Conservation (phyloP, 2,329 filamentous ascomycete species). For the Talaromyces sp. region DNA sequence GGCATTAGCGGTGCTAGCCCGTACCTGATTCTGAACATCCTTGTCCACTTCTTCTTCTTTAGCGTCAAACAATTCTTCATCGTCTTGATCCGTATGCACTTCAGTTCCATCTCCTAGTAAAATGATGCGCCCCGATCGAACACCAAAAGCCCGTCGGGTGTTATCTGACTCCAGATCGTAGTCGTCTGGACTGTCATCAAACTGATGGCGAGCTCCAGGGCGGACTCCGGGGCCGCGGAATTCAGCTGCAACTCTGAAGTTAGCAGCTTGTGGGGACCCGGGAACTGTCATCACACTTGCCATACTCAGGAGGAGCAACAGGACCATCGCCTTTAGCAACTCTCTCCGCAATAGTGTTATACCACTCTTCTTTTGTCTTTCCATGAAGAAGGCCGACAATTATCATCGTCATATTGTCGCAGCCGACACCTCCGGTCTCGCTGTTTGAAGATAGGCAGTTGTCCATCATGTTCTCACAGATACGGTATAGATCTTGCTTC, state of each 20-base stretch:
- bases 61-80: slow-evolving; percentile 91
- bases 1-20: slow-evolving; percentile 49
- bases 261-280: slow-evolving; percentile 25
- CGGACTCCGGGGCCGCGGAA: slow-evolving; percentile 78
- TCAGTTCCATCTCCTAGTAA: slow-evolving; percentile 93
- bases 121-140: slow-evolving; percentile 77
- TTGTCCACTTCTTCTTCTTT: slow-evolving; percentile 76
- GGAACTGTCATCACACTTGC: slow-evolving; percentile 62
- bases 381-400: slow-evolving; percentile 84
- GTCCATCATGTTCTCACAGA: slow-evolving; percentile 99
- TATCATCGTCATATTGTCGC: slow-evolving; percentile 99
- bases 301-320: slow-evolving; percentile 98
- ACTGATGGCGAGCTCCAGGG: slow-evolving; percentile 59
- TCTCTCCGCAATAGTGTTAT: slow-evolving; percentile 87
- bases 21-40: slow-evolving; percentile 77
- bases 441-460: slow-evolving; percentile 97
- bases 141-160: slow-evolving; percentile 62
- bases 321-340: slow-evolving; percentile 96
- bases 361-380: slow-evolving; percentile 96
- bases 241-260: slow-evolving; percentile 59
- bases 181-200: slow-evolving; percentile 66
- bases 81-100: slow-evolving; percentile 79
- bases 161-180: slow-evolving; percentile 49
- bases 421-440: slow-evolving; percentile 94
- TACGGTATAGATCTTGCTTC: slow-evolving; percentile 88